phyloP scores from a whole-genome alignment of 768 basidiomycete species.

The Clathrus columnatus region DNA sequence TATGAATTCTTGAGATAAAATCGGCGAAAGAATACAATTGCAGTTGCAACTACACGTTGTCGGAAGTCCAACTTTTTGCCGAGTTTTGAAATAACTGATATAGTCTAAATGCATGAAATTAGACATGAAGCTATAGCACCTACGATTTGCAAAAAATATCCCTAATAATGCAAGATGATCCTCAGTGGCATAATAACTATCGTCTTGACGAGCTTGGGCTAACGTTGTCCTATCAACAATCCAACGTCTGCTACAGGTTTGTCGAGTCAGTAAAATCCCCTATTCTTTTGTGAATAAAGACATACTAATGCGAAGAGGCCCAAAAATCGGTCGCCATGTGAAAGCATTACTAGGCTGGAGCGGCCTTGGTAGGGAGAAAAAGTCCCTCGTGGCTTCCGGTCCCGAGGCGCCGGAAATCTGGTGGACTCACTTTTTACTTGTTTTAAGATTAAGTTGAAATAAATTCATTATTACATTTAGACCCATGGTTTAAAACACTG shows the following conservation, averaged over 20 bases:
- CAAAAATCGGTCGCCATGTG: slow-evolving; percentile 86
- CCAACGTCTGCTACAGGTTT: slow-evolving; percentile 87
- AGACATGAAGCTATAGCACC: not conserved
- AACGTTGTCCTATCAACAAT: slow-evolving; percentile 75
- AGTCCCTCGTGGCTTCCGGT: no score
- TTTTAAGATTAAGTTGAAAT: no score
- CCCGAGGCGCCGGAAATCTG: no score
- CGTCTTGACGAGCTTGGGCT: slow-evolving; percentile 63
- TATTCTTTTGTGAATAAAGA: no score
- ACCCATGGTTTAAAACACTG: no score
- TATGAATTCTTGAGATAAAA: slow-evolving; percentile 95
- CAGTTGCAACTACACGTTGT: slow-evolving; percentile 89
- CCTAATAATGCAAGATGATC: slow-evolving; percentile 73
- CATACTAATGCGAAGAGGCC: slow-evolving; percentile 84
- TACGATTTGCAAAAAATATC: slow-evolving; percentile 86
- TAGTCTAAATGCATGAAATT: not conserved
- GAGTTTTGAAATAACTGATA: slow-evolving; percentile 72
- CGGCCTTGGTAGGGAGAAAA: no score
- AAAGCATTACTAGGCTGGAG: no score
- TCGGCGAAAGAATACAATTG: slow-evolving; percentile 90
- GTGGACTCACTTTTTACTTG: no score
- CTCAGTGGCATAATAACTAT: slow-evolving; percentile 70
- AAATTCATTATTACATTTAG: no score
- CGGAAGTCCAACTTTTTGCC: slow-evolving; percentile 76
- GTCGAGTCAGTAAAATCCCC: no score